phyloP scores from a whole-genome alignment of 2,329 filamentous ascomycete species.

The Dothistroma septosporum region DNA sequence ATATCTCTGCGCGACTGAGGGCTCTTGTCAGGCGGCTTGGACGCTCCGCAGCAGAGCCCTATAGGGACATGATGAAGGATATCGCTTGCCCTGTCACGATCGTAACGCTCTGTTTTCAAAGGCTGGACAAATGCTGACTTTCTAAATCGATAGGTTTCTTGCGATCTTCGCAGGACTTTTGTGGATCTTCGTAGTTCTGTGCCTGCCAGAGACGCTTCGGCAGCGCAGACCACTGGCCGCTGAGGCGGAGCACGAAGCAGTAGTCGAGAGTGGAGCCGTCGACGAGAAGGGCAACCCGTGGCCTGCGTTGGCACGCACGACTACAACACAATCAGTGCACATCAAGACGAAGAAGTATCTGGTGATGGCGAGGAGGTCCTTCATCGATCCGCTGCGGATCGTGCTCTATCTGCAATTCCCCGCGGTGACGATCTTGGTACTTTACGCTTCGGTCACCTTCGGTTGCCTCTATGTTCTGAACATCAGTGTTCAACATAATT shows the following conservation, averaged over 20 bases:
- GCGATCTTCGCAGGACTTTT: slow-evolving; percentile 63
- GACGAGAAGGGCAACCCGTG: slow-evolving; percentile 25
- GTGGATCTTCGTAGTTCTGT: slow-evolving; percentile 55
- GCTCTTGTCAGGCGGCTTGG: too few relatives aligned
- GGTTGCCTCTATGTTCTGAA: slow-evolving; percentile 72
- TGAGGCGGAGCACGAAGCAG: slow-evolving; percentile 21
- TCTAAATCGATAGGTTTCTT: slow-evolving; percentile 50
- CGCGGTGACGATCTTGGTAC: slow-evolving; percentile 68
- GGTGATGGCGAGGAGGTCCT: slow-evolving; percentile 53
- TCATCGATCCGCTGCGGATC: slow-evolving; percentile 70
- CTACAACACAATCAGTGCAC: slow-evolving; percentile 59
- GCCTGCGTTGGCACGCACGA: slow-evolving; percentile 44
- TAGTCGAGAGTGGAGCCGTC: slow-evolving; percentile 20
- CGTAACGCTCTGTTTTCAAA: too few relatives aligned
- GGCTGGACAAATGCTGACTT: too few relatives aligned
- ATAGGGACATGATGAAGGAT: too few relatives aligned
- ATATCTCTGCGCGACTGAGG: too few relatives aligned
- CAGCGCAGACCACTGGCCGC: slow-evolving; percentile 29
- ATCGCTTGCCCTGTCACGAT: too few relatives aligned
- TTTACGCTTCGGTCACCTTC: slow-evolving; percentile 71
- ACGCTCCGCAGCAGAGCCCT: too few relatives aligned
- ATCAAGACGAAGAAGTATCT: slow-evolving; percentile 53
- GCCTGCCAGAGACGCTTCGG: slow-evolving; percentile 61
- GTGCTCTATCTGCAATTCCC: slow-evolving; percentile 70
- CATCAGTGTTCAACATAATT: slow-evolving; percentile 69